These are phyloP conservation scores for Drechmeria coniospora DNA, from an alignment of 2,329 filamentous ascomycete genomes.

Conservation along the genomic window DNA sequence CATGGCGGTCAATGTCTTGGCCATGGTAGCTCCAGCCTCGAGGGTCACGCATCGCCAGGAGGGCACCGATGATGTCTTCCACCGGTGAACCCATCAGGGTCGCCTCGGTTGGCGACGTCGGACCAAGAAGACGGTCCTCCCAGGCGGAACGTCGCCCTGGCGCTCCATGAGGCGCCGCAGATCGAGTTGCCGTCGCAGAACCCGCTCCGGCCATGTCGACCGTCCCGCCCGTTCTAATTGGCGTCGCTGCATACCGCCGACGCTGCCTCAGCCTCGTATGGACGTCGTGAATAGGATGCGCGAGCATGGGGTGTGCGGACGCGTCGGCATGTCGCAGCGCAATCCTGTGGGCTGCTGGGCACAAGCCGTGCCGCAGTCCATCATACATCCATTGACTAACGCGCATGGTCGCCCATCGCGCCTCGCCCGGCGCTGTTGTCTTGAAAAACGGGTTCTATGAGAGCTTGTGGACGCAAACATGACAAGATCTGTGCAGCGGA, in stretches of 20 bases:
- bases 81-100: slow-evolving; percentile 6
- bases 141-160: neutral
- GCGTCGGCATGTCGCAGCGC: slow-evolving; percentile 18
- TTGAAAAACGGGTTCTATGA: neutral
- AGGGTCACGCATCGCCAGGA: slow-evolving; percentile 12
- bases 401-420: slow-evolving; percentile 11
- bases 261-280: slow-evolving; percentile 4
- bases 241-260: slow-evolving; percentile 7
- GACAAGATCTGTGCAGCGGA: too few species aligned
- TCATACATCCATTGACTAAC: slow-evolving; percentile 26
- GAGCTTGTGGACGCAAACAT: too few species aligned
- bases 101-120: slow-evolving; percentile 7
- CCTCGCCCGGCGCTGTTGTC: too few species aligned
- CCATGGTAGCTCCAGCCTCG: slow-evolving; percentile 6
- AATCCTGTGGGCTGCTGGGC: slow-evolving; percentile 34
- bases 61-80: slow-evolving; percentile 13
- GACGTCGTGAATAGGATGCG: slow-evolving; percentile 1
- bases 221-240: neutral
- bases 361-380: slow-evolving; percentile 49
- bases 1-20: slow-evolving; percentile 10
- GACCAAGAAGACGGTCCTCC: slow-evolving; percentile 7
- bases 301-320: slow-evolving; percentile 5
- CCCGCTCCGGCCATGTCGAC: too few species aligned
- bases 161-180: too few species aligned
- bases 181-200: too few species aligned